Percentiles rank a stretch among this genome's conserved stretches.
These are phyloP conservation scores for Tetrahymena thermophila DNA, from an alignment of 73 alveolate species.

Conservation along the genomic window DNA sequence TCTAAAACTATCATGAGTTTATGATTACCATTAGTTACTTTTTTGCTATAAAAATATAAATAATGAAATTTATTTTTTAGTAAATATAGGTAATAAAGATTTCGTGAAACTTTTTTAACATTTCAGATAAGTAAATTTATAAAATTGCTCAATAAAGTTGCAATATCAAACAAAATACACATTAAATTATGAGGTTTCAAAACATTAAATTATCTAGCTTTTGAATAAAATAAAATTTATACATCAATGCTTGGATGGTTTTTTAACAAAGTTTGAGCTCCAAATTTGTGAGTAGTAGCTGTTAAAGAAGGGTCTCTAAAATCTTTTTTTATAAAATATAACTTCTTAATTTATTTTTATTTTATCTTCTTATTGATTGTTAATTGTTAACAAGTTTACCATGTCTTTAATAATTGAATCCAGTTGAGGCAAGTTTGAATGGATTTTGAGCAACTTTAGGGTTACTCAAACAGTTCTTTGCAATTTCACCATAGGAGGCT, in stretches of 20 bases:
- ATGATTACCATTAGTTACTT: not conserved
- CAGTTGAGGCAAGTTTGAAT: not conserved
- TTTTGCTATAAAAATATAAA: not conserved
- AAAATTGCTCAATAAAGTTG: not conserved
- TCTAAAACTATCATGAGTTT: not conserved
- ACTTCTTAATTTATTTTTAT: not conserved
- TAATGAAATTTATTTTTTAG: too few species aligned
- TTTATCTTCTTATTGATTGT: not conserved
- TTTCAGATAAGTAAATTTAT: not conserved
- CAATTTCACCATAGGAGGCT: not conserved
- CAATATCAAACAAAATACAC: too few species aligned
- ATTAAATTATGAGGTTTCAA: not conserved
- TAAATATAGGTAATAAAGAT: not conserved
- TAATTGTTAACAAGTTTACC: not conserved
- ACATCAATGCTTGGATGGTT: not conserved
- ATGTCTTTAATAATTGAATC: not conserved
- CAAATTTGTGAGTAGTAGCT: not conserved
- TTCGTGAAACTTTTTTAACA: not conserved
- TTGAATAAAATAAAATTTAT: not conserved
- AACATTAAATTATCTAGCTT: too few species aligned
- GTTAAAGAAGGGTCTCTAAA: not conserved
- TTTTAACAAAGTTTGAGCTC: not conserved
- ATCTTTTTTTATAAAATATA: not conserved
- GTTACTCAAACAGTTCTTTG: not conserved
- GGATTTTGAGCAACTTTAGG: not conserved